phyloP scores from a whole-genome alignment of 2,329 filamentous ascomycete genomes.

The Penicillium sp. region DNA sequence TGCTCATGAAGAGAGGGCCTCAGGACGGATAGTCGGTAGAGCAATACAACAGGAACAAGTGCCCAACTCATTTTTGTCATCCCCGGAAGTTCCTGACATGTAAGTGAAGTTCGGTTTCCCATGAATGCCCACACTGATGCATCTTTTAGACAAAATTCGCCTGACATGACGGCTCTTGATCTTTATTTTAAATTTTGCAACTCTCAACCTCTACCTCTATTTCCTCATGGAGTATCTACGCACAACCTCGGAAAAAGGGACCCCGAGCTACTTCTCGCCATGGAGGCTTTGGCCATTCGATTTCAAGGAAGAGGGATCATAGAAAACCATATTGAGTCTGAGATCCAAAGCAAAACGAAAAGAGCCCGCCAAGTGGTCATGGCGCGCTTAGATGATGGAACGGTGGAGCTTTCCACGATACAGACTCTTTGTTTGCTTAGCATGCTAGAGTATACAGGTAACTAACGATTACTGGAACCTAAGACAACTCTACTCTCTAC shows the following conservation, averaged over 20 bases:
- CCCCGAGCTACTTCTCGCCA: slow-evolving; percentile 32
- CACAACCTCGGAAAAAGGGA: slow-evolving; percentile 23
- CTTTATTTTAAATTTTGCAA: slow-evolving; percentile 38
- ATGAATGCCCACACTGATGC: neutral
- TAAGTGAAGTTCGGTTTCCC: neutral
- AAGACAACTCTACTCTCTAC: neutral
- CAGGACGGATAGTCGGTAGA: neutral
- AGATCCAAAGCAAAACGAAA: slow-evolving; percentile 23
- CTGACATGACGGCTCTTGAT: slow-evolving; percentile 16
- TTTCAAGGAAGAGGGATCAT: slow-evolving; percentile 24
- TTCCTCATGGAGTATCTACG: slow-evolving; percentile 23
- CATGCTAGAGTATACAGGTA: slow-evolving; percentile 37
- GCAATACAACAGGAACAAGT: neutral
- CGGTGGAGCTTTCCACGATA: slow-evolving; percentile 38
- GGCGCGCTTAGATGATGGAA: slow-evolving; percentile 31
- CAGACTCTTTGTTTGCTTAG: slow-evolving; percentile 39
- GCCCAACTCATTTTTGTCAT: neutral
- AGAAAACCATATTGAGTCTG: slow-evolving; percentile 11
- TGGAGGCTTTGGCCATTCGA: slow-evolving; percentile 34
- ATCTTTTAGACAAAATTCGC: neutral
- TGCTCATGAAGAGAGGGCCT: neutral
- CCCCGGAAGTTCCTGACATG: neutral
- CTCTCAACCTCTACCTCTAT: slow-evolving; percentile 39
- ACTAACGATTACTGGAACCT: neutral
- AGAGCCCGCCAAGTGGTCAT: slow-evolving; percentile 30